Evolutionary conservation across 306 rosid genomes (phyloP).

Genomic region (Geum urbanum): DNA sequence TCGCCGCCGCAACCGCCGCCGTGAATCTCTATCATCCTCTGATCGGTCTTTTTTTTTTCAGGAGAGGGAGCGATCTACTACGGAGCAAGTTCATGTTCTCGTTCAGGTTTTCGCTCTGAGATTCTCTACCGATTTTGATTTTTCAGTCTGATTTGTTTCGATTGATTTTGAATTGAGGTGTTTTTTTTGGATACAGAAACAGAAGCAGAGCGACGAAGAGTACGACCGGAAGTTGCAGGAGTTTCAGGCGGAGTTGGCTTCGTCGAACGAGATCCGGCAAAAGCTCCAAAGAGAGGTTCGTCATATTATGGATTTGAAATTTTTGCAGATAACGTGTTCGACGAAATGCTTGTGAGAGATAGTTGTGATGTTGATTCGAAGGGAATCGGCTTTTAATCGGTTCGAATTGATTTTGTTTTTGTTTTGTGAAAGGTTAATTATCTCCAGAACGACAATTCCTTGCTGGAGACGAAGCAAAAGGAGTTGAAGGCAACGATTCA

Average conservation of each 20-base stretch:
- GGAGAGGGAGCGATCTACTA: conserved; percentile 66
- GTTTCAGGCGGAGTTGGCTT: conserved; percentile 49
- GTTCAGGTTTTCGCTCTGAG: conserved; percentile 43
- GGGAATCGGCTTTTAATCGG: not conserved
- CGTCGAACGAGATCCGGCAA: conserved; percentile 44
- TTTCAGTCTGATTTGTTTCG: not conserved
- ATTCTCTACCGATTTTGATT: not conserved
- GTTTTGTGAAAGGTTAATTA: conserved; percentile 43
- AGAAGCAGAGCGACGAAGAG: conserved; percentile 67
- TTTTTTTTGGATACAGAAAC: conserved; percentile 51
- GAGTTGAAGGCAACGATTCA: conserved; percentile 61
- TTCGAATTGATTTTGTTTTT: not conserved
- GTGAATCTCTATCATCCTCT: not conserved
- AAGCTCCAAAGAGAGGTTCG: conserved; percentile 58
- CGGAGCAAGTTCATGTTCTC: conserved; percentile 44
- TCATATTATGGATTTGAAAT: not conserved
- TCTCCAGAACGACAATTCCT: conserved; percentile 53
- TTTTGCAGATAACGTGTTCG: not conserved
- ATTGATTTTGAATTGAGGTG: not conserved
- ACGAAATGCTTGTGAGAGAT: conserved; percentile 6
- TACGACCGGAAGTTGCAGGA: conserved; percentile 52
- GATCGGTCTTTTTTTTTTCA: conserved; percentile 30
- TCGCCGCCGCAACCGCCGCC: conserved; percentile 4
- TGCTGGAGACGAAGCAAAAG: conserved; percentile 65
- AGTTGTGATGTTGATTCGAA: not conserved